A percentile compares a stretch with the other conserved stretches of the same genome.
Evolutionary conservation across 768 basidiomycete species (phyloP).

Genomic region (Suillus subaureus): DNA sequence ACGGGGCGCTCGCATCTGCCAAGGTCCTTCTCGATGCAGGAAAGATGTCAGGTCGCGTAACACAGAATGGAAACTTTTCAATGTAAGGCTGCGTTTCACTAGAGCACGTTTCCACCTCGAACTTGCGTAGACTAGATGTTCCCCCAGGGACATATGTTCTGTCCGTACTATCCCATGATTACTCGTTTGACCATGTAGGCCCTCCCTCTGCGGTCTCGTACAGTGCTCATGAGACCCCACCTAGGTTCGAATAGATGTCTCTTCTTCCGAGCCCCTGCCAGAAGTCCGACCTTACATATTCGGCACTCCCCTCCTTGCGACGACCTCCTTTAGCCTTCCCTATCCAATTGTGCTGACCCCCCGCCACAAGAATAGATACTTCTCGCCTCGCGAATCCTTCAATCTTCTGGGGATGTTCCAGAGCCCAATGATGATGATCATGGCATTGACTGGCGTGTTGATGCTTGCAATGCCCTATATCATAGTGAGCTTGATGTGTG

Average conservation of each 20-base stretch:
- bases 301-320: slow-evolving; percentile 69
- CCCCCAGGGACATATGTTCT: slow-evolving; percentile 70
- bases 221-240: slow-evolving; percentile 12
- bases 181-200: slow-evolving; percentile 69
- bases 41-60: slow-evolving; percentile 52
- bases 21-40: slow-evolving; percentile 66
- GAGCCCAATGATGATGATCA: slow-evolving; percentile 85
- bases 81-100: slow-evolving; percentile 50
- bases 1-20: slow-evolving; percentile 51
- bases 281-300: slow-evolving; percentile 65
- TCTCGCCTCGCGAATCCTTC: slow-evolving; percentile 71
- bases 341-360: slow-evolving; percentile 64
- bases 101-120: slow-evolving; percentile 13
- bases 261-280: slow-evolving; percentile 41
- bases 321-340: slow-evolving; percentile 53
- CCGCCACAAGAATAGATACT: slow-evolving; percentile 61
- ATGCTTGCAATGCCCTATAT: slow-evolving; percentile 76
- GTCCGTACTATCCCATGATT: slow-evolving; percentile 66
- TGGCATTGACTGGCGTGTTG: slow-evolving; percentile 66
- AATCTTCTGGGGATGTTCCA: slow-evolving; percentile 75
- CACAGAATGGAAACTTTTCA: slow-evolving; percentile 58
- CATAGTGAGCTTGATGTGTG: slow-evolving; percentile 48
- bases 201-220: slow-evolving; percentile 1
- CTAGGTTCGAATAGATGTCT: slow-evolving; percentile 72
- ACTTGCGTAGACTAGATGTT: slow-evolving; percentile 58